phyloP scores from a whole-genome alignment of 2,329 filamentous ascomycete genomes.

The Cladosporium sp. region DNA sequence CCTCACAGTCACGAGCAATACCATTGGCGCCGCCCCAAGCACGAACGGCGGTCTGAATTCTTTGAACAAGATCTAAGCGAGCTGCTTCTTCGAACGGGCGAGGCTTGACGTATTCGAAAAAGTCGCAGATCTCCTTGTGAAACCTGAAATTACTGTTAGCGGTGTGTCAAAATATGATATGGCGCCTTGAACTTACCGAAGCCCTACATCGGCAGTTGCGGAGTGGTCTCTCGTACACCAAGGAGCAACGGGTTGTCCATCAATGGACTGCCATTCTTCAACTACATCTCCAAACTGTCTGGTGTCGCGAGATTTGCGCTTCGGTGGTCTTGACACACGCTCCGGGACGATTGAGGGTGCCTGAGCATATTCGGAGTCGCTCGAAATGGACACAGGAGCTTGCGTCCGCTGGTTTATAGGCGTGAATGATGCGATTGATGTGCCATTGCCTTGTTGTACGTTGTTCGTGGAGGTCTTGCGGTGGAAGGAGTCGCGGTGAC shows the following conservation, averaged over 20 bases:
- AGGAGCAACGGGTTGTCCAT: conserved; percentile 53
- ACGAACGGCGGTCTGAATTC: conserved; percentile 63
- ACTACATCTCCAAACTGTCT: conserved; percentile 39
- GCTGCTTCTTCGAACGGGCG: conserved; percentile 73
- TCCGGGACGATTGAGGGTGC: conserved; percentile 4
- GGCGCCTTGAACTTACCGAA: conserved; percentile 26
- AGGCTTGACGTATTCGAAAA: conserved; percentile 81
- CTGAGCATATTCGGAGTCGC: background rate
- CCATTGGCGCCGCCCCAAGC: conserved; percentile 26
- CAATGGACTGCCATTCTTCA: conserved; percentile 43
- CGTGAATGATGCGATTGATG: background rate
- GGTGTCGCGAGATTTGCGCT: conserved; percentile 62
- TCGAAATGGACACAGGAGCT: conserved; percentile 9
- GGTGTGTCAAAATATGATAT: background rate
- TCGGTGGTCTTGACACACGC: conserved; percentile 39
- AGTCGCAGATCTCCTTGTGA: conserved; percentile 87
- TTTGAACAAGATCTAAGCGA: conserved; percentile 69
- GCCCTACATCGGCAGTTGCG: conserved; percentile 22
- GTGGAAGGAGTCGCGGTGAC: conserved; percentile 36
- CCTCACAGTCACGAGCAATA: conserved; percentile 53
- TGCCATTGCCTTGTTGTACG: background rate
- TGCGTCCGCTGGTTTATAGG: background rate
- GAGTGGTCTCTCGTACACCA: conserved; percentile 57
- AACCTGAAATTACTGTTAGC: conserved; percentile 55
- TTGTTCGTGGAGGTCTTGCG: conserved; percentile 16